Conservation (phyloP, 2,329 filamentous ascomycete genomes). For the Helotiales sp. region DNA sequence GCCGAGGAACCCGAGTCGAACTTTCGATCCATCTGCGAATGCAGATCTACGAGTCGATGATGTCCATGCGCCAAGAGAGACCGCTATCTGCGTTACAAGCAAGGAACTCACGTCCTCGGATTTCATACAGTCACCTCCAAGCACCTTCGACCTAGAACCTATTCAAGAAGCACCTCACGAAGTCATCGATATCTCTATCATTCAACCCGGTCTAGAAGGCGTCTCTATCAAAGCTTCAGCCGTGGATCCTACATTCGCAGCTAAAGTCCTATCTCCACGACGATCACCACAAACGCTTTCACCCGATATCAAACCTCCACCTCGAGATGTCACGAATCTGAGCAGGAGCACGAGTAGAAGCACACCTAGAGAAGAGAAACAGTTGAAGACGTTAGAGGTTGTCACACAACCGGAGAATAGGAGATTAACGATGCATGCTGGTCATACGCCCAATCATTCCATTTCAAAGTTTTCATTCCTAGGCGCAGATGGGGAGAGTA, state of each 20-base stretch:
- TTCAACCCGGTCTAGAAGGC: conserved; percentile 60
- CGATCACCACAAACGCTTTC: conserved; percentile 29
- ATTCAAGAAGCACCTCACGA: conserved; percentile 27
- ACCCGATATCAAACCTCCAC: conserved; percentile 23
- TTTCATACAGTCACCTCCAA: conserved; percentile 26
- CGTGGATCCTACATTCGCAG: conserved; percentile 39
- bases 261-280: conserved; percentile 31
- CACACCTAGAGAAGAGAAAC: conserved; percentile 8
- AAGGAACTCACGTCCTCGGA: conserved; percentile 35
- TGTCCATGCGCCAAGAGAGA: conserved; percentile 29
- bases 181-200: conserved; percentile 57
- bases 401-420: conserved; percentile 41
- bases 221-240: conserved; percentile 56
- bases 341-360: conserved; percentile 3
- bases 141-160: conserved; percentile 15
- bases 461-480: conserved; percentile 51
- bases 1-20: conserved; percentile 33
- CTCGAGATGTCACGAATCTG: conserved; percentile 15
- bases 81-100: conserved; percentile 30
- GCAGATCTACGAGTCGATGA: conserved; percentile 31
- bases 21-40: conserved; percentile 27
- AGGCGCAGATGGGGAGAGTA: conserved; percentile 27
- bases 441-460: conserved; percentile 61
- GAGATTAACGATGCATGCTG: conserved; percentile 61
- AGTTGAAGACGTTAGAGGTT: conserved; percentile 22